These are phyloP conservation scores for Corymbia maculata DNA, from an alignment of 345 rosid species.

Conservation along the genomic window DNA sequence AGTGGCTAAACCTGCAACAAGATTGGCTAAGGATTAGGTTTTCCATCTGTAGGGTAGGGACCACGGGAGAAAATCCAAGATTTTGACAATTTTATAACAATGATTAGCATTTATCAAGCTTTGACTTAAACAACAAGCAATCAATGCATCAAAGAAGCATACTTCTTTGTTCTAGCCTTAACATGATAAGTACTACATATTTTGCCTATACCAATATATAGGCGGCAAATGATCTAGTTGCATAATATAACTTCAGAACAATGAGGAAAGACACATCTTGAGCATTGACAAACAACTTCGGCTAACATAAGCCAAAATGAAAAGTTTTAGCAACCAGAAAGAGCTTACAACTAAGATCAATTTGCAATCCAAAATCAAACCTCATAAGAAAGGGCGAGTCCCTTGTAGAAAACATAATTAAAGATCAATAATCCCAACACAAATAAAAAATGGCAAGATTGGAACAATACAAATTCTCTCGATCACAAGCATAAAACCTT, in stretches of 20 bases:
- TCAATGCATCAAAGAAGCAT: background rate
- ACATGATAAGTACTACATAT: background rate
- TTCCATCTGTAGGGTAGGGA: background rate
- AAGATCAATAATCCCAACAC: background rate
- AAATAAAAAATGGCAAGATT: background rate
- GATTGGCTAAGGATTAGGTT: background rate
- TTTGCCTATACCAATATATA: background rate
- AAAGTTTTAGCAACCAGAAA: background rate
- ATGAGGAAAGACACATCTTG: background rate
- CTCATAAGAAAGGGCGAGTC: background rate
- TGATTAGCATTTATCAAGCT: background rate
- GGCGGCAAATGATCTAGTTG: background rate
- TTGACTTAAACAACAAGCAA: background rate
- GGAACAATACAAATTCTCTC: background rate
- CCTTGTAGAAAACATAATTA: background rate
- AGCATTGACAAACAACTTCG: background rate
- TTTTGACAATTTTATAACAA: background rate
- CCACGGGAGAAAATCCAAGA: background rate
- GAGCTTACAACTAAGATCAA: background rate
- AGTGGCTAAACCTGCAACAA: conserved; percentile 56
- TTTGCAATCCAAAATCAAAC: background rate
- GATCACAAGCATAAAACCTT: background rate
- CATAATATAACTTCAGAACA: background rate
- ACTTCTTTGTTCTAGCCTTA: background rate
- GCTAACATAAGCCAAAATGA: background rate